A percentile compares a stretch with the other conserved stretches of the same genome.
phyloP scores from a whole-genome alignment of 2,329 filamentous ascomycete genomes.

The Lasiodiplodia theobromae region DNA sequence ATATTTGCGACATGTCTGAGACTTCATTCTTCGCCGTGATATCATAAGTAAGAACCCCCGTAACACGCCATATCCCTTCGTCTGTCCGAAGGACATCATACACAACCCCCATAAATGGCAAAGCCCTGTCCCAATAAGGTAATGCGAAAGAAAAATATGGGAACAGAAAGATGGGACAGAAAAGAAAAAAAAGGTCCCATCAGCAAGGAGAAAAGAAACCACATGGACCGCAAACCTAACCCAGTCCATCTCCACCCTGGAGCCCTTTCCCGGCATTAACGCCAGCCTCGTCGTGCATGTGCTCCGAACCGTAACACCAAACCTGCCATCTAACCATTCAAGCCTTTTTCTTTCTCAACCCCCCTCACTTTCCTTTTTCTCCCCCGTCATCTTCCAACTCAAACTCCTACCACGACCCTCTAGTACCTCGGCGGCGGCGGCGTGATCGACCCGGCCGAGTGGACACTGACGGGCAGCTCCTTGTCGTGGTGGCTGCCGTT shows the following conservation, averaged over 20 bases:
- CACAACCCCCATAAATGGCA: neutral
- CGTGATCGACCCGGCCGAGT: conserved; percentile 8
- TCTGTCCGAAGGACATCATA: neutral
- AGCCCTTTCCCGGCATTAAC: neutral
- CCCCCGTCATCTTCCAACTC: neutral
- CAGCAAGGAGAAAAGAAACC: neutral
- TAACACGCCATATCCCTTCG: neutral
- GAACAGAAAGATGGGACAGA: neutral
- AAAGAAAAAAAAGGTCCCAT: neutral
- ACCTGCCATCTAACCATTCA: no score
- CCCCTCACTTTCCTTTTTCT: neutral
- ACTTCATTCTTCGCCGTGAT: conserved; percentile 6
- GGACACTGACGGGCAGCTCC: conserved; percentile 16
- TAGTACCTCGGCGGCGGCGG: conserved; percentile 19
- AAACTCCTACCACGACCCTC: no score
- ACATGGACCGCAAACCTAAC: neutral
- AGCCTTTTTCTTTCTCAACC: neutral
- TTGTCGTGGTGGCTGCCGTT: neutral
- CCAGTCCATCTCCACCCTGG: neutral
- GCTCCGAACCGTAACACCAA: no score
- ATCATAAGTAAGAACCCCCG: neutral
- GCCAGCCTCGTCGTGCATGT: neutral
- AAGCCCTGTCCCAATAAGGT: neutral
- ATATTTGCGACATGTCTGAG: conserved; percentile 1
- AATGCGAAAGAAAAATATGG: neutral